Evolutionary conservation across 2,329 filamentous ascomycete species (phyloP).

Genomic region (Neofusicoccum parvum): DNA sequence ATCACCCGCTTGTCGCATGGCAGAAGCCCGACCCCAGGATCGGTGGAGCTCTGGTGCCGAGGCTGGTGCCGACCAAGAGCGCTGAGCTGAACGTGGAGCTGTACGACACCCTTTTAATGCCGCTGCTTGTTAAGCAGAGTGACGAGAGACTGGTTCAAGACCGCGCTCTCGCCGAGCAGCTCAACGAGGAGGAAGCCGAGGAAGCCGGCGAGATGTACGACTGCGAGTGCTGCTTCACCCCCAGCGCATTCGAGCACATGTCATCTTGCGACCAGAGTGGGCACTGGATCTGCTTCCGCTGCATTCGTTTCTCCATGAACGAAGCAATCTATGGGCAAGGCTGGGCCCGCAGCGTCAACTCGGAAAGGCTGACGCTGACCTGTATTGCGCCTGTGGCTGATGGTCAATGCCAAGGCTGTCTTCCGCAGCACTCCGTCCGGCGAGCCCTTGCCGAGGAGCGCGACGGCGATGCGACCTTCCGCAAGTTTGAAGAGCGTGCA

Average conservation of each 20-base stretch:
- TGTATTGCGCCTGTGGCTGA: conserved; percentile 76
- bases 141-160: conserved; percentile 45
- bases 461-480: conserved; percentile 70
- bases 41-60: conserved; percentile 60
- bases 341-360: conserved; percentile 79
- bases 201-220: conserved; percentile 58
- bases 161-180: conserved; percentile 43
- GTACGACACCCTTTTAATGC: conserved; percentile 46
- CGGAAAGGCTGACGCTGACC: conserved; percentile 70
- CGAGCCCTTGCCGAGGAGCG: conserved; percentile 71
- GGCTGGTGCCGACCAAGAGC: conserved; percentile 67
- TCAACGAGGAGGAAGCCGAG: conserved; percentile 54
- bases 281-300: conserved; percentile 79
- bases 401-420: conserved; percentile 66
- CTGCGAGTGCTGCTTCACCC: conserved; percentile 77
- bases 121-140: conserved; percentile 42
- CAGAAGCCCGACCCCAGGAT: conserved; percentile 38
- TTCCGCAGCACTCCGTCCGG: conserved; percentile 69
- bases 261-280: conserved; percentile 68
- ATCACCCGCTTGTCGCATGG: conserved; percentile 63
- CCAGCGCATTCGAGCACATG: conserved; percentile 72
- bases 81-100: conserved; percentile 56
- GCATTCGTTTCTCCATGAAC: conserved; percentile 77
- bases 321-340: conserved; percentile 93
- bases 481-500: conserved; percentile 76